Percentiles rank a stretch among this genome's conserved stretches.
Evolutionary conservation across 805 yeast genomes (phyloP).

Genomic region (Isabelozyma heimii): DNA sequence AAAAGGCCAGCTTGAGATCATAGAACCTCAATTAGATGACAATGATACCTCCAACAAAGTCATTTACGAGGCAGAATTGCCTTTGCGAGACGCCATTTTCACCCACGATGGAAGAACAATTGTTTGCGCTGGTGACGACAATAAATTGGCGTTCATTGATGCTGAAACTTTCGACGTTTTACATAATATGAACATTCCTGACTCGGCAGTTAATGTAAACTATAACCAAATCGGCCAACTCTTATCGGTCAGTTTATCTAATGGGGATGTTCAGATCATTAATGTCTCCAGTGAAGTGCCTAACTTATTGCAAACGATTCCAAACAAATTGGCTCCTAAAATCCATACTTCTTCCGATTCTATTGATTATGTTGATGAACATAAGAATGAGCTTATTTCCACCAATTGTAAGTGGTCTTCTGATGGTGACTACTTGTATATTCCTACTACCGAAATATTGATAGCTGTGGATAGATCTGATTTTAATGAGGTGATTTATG

Average conservation of each 20-base stretch:
- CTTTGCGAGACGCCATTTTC: conserved; percentile 52
- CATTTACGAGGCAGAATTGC: conserved; percentile 43
- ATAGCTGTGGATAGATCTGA: conserved; percentile 44
- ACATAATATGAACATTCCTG: conserved; percentile 39
- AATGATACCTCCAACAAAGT: conserved; percentile 27
- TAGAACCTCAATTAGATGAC: conserved; percentile 24
- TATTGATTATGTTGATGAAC: conserved; percentile 41
- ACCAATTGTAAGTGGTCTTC: conserved; percentile 70
- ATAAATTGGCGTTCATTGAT: conserved; percentile 51
- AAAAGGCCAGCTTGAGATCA: conserved; percentile 42
- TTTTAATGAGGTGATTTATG: conserved; percentile 19
- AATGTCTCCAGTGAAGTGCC: conserved; percentile 58
- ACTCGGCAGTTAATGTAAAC: conserved; percentile 54
- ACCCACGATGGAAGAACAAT: conserved; percentile 61
- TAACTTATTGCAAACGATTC: conserved; percentile 44
- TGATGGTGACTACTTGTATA: conserved; percentile 63
- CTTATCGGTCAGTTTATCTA: conserved; percentile 55
- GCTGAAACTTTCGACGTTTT: conserved; percentile 25
- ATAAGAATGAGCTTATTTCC: conserved; percentile 43
- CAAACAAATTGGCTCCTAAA: conserved; percentile 38
- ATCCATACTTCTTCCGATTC: conserved; percentile 27
- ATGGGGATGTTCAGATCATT: conserved; percentile 57
- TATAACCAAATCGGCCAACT: conserved; percentile 58
- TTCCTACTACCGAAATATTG: conserved; percentile 53
- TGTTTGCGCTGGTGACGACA: conserved; percentile 67